A percentile compares a stretch with the other conserved stretches of the same genome.
Conservation (phyloP, 768 basidiomycete genomes). For the Pleurotus tuoliensis region DNA sequence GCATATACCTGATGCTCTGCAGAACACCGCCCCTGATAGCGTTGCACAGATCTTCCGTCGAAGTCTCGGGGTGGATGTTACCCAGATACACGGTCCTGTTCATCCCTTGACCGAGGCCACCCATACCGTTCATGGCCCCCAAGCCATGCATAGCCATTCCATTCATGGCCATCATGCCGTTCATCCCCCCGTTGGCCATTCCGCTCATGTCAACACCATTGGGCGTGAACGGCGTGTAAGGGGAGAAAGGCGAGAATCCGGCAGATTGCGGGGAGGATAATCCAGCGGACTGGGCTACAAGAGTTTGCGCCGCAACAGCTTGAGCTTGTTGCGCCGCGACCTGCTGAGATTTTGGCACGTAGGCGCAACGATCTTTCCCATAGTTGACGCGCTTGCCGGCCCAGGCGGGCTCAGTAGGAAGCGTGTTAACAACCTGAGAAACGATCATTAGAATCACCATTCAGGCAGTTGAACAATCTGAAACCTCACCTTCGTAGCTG, state of each 20-base stretch:
- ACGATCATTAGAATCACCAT: too few relatives aligned
- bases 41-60: slow-evolving; percentile 93
- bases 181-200: slow-evolving; percentile 22
- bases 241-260: slow-evolving; percentile 42
- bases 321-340: slow-evolving; percentile 84
- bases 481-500: slow-evolving; percentile 82
- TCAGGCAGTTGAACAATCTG: neutral
- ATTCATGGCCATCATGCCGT: too few relatives aligned
- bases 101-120: slow-evolving; percentile 42
- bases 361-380: slow-evolving; percentile 97
- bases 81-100: slow-evolving; percentile 96
- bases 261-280: slow-evolving; percentile 21
- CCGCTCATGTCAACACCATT: slow-evolving; percentile 38
- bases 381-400: slow-evolving; percentile 96
- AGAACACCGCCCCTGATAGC: slow-evolving; percentile 94
- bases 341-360: slow-evolving; percentile 94
- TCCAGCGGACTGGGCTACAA: slow-evolving; percentile 52
- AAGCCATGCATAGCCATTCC: slow-evolving; percentile 10
- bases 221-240: slow-evolving; percentile 51
- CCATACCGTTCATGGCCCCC: slow-evolving; percentile 20
- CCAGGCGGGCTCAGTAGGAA: slow-evolving; percentile 91
- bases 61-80: slow-evolving; percentile 95
- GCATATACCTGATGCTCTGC: slow-evolving; percentile 92
- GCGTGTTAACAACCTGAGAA: slow-evolving; percentile 81
- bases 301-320: slow-evolving; percentile 77